Percentiles rank a stretch among this genome's conserved stretches.
phyloP scores from a whole-genome alignment of 1,139 yeast species.

The Eremothecium gossypii region DNA sequence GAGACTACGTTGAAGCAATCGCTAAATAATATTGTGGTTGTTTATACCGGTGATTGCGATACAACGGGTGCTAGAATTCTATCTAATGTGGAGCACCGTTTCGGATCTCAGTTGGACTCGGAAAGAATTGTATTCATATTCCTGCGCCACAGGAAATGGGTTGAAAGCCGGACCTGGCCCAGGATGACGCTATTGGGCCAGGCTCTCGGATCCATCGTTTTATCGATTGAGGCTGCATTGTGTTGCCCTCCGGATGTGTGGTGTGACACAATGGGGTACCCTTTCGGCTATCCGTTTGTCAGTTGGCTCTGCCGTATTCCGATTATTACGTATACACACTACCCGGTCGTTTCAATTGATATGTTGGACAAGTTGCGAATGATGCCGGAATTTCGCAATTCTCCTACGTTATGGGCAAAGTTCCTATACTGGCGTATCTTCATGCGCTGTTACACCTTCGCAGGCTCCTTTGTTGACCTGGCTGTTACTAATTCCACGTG shows the following conservation, averaged over 20 bases:
- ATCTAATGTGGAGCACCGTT: slow-evolving; percentile 49
- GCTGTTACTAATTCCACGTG: slow-evolving; percentile 82
- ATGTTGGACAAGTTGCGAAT: slow-evolving; percentile 59
- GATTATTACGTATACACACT: slow-evolving; percentile 80
- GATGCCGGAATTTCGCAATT: slow-evolving; percentile 19
- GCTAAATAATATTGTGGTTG: slow-evolving; percentile 48
- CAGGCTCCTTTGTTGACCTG: slow-evolving; percentile 59
- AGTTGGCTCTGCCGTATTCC: slow-evolving; percentile 54
- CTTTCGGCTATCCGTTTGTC: slow-evolving; percentile 69
- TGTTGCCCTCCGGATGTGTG: slow-evolving; percentile 79
- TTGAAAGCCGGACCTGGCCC: slow-evolving; percentile 70
- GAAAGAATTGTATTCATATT: slow-evolving; percentile 63
- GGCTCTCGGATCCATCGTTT: slow-evolving; percentile 64
- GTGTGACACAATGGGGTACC: slow-evolving; percentile 91
- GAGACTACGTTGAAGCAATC: slow-evolving; percentile 51
- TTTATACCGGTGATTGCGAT: slow-evolving; percentile 67
- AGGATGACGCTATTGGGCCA: slow-evolving; percentile 79
- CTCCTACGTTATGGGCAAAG: slow-evolving; percentile 34
- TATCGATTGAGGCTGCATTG: slow-evolving; percentile 63
- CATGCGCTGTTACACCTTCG: slow-evolving; percentile 51
- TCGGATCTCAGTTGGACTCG: slow-evolving; percentile 49
- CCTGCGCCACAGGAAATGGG: slow-evolving; percentile 50
- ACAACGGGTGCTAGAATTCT: slow-evolving; percentile 46
- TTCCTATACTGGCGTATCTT: slow-evolving; percentile 62
- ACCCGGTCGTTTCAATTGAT: slow-evolving; percentile 82